phyloP scores from a whole-genome alignment of 768 basidiomycete species.

The Lyophyllum semitale region DNA sequence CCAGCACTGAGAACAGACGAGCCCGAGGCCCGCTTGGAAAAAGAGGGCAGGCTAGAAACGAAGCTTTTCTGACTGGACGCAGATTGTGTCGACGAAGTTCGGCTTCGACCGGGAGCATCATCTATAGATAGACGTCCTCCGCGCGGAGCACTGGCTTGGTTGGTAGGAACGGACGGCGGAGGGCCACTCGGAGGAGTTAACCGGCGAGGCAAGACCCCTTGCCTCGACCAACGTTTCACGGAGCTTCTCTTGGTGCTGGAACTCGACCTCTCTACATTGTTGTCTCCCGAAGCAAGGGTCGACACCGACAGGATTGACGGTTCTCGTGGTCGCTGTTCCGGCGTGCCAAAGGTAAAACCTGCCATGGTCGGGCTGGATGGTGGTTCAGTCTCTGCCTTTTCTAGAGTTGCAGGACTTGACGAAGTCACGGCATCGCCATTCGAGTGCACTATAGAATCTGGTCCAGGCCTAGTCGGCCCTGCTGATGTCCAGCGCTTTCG shows the following conservation, averaged over 20 bases:
- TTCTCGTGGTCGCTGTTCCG: constrained; percentile 39
- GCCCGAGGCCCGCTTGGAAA: constrained; percentile 53
- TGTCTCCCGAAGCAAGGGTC: constrained; percentile 43
- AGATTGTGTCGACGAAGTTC: constrained; percentile 38
- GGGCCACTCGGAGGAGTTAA: constrained; percentile 63
- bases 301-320: constrained; percentile 48
- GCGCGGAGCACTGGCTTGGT: constrained; percentile 22
- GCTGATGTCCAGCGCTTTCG: constrained; percentile 48
- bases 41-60: constrained; percentile 47
- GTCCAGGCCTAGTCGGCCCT: constrained; percentile 20
- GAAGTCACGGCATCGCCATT: constrained; percentile 10
- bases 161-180: constrained; percentile 47
- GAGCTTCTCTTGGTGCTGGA: constrained; percentile 34
- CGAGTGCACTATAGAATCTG: constrained; percentile 17
- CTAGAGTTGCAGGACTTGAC: constrained; percentile 13
- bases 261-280: constrained; percentile 36
- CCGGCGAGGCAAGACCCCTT: constrained; percentile 49
- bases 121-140: constrained; percentile 12
- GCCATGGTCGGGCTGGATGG: constrained; percentile 26
- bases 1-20: constrained; percentile 51
- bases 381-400: constrained; percentile 25
- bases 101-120: constrained; percentile 34
- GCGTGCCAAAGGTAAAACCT: constrained; percentile 35
- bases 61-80: constrained; percentile 42
- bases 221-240: constrained; percentile 56